Conservation (phyloP, 768 basidiomycete genomes). For the Tremella fuciformis region DNA sequence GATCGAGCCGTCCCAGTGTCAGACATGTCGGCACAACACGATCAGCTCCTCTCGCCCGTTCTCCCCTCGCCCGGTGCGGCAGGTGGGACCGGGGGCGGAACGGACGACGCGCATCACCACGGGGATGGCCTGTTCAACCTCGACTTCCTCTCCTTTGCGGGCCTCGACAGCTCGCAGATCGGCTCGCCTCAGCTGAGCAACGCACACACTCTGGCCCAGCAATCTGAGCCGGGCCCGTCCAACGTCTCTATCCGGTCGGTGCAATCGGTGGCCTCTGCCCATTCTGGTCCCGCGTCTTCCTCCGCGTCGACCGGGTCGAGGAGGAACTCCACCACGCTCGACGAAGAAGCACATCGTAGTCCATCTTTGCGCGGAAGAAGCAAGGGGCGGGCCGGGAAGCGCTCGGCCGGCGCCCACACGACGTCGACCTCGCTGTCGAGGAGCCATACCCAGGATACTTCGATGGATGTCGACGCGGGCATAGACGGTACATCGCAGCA, state of each 20-base stretch:
- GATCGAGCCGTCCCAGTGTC: no score
- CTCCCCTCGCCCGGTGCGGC: no score
- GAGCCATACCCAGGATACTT: neutral
- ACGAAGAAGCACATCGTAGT: neutral
- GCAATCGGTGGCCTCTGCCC: neutral
- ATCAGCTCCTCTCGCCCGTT: no score
- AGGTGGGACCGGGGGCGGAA: no score
- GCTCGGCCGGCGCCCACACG: neutral
- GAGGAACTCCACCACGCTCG: constrained; percentile 1
- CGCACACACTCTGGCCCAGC: neutral
- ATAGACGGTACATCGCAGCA: neutral
- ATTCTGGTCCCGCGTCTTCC: constrained; percentile 1
- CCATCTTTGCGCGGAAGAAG: neutral
- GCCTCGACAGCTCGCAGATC: neutral
- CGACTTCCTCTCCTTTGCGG: constrained; percentile 7
- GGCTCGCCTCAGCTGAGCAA: neutral
- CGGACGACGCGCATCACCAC: no score
- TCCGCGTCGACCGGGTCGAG: constrained; percentile 2
- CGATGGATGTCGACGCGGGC: neutral
- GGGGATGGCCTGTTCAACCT: constrained; percentile 1
- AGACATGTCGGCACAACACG: no score
- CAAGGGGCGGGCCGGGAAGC: neutral
- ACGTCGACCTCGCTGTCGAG: neutral
- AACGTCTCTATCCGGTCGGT: neutral
- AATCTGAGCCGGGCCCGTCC: neutral